Percentiles rank a stretch among this genome's conserved stretches.
These are phyloP conservation scores for Cutaneotrichosporon daszewskae DNA, from an alignment of 1,284 basidiomycete species.

Conservation along the genomic window DNA sequence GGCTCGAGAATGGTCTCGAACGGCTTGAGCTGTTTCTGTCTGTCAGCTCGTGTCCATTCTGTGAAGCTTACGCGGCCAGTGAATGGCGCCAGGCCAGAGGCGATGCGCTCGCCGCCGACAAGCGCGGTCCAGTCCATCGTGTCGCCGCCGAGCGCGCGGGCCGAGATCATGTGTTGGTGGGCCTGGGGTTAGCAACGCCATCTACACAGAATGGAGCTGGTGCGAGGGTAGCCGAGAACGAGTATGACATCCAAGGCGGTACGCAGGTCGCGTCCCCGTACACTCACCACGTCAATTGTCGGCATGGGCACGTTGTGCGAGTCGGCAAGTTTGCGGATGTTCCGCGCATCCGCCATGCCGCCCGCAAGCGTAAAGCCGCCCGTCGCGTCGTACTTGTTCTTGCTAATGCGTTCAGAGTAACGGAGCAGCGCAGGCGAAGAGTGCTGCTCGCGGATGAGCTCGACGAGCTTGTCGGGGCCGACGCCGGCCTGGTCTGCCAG, in stretches of 20 bases:
- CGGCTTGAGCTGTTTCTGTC: slow-evolving; percentile 13
- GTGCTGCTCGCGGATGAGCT: slow-evolving; percentile 56
- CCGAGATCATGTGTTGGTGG: slow-evolving; percentile 70
- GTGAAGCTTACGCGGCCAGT: slow-evolving; percentile 31
- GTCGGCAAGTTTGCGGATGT: slow-evolving; percentile 51
- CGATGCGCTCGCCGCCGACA: slow-evolving; percentile 46
- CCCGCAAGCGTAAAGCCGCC: slow-evolving; percentile 80
- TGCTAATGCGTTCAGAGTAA: slow-evolving; percentile 29
- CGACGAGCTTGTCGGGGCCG: slow-evolving; percentile 55
- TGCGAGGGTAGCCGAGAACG: too few relatives aligned
- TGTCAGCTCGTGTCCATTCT: neutral
- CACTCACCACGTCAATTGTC: slow-evolving; percentile 60
- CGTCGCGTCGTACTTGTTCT: slow-evolving; percentile 65
- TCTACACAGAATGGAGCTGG: too few relatives aligned
- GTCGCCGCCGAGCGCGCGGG: slow-evolving; percentile 55
- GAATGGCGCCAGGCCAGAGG: slow-evolving; percentile 46
- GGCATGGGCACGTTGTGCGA: slow-evolving; percentile 75
- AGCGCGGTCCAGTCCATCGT: slow-evolving; percentile 47
- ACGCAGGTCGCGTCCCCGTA: too few relatives aligned
- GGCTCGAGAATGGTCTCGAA: slow-evolving; percentile 2
- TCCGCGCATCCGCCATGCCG: slow-evolving; percentile 73
- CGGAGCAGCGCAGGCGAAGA: slow-evolving; percentile 26
- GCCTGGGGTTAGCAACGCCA: slow-evolving; percentile 26
- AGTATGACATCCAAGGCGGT: too few relatives aligned
- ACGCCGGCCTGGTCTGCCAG: slow-evolving; percentile 80